Conservation (phyloP, 2,329 filamentous ascomycete genomes). For the Neocatenulostroma microsporum region DNA sequence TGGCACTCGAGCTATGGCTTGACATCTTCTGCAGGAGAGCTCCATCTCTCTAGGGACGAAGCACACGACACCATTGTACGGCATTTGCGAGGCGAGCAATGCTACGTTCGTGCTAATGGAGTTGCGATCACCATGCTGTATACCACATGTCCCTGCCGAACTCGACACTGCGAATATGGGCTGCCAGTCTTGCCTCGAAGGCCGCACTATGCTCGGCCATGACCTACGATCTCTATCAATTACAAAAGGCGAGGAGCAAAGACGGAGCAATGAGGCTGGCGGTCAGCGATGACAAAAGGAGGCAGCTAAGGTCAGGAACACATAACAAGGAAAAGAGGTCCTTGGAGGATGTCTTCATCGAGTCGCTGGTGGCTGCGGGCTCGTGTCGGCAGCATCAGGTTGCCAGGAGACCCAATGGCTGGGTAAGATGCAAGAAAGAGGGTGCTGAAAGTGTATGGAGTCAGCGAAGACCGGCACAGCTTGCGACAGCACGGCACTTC, state of each 20-base stretch:
- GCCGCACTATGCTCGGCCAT: constrained; percentile 28
- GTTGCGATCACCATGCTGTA: constrained; percentile 7
- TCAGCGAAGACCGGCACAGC: too few species aligned
- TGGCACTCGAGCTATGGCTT: too few species aligned
- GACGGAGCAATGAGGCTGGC: constrained; percentile 13
- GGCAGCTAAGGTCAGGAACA: constrained; percentile 3
- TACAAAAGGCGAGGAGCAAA: constrained; percentile 10
- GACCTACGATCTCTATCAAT: constrained; percentile 17
- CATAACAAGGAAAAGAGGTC: constrained; percentile 20
- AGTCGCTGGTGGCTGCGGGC: constrained; percentile 45
- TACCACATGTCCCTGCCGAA: constrained; percentile 51
- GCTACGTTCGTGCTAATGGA: constrained; percentile 4
- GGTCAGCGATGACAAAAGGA: constrained; percentile 9
- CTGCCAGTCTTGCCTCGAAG: constrained; percentile 11
- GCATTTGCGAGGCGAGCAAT: too few species aligned
- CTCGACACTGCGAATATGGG: constrained; percentile 11
- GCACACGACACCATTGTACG: too few species aligned
- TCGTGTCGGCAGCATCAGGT: constrained; percentile 46
- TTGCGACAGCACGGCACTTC: background rate
- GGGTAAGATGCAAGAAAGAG: too few species aligned
- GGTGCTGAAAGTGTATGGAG: too few species aligned
- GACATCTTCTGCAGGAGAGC: too few species aligned
- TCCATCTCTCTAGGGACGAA: too few species aligned
- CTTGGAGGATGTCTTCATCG: constrained; percentile 48
- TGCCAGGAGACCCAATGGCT: too few species aligned